Evolutionary conservation across 2,329 filamentous ascomycete species (phyloP), one percentile per base, ranked within the genome.

Genomic region (Ophiostoma angusticollis): DNA sequence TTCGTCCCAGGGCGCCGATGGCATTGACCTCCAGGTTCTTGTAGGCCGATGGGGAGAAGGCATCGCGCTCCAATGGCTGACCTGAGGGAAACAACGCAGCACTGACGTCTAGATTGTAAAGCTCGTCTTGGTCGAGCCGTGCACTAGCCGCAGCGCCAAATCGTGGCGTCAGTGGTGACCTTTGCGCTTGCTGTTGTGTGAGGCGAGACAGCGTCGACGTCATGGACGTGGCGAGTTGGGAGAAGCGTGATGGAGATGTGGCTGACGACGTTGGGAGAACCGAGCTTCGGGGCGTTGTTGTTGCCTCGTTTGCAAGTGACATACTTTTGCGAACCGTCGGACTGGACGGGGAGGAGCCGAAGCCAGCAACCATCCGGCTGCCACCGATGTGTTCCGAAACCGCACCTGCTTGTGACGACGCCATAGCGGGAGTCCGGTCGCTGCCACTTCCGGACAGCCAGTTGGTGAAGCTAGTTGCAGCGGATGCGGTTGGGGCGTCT

Each of bases 1-100:
- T 68, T 50, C 62, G 68, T 17, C 58, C 60, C 18, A 80, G 53
- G 5, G 78, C 56, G 4, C 70, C 68, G 5, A 61, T 58, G 3
- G 76, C 75, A 41, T 72, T 74, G 45, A 60, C 56, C 42, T 73
- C 70, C n/a, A 78, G 60, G 50, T 73, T 77, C 52, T 74, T 75
- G 56, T 68, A 79, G 9, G 69, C 67, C 0, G 69, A 63, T 0
- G 73, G 72, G 1, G 73, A 75, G 52, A 75, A 74, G 1, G 67
- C 51, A 29, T 74, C 67, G 27, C 61, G 55, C 11, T 66, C 61
- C 0, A 50, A 47, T 1, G 67, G 59, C 0, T 58, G 49, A 2
- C 60, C 58, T 1, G 55, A 45, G 0, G 72, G 70, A 43, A 69
- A 75, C 11, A 79, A 62, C 0, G 67, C 66, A 1, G 64, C 53